Evolutionary conservation across 108 stramenopile genomes (phyloP).

Genomic region (Skeletonema marinoi): DNA sequence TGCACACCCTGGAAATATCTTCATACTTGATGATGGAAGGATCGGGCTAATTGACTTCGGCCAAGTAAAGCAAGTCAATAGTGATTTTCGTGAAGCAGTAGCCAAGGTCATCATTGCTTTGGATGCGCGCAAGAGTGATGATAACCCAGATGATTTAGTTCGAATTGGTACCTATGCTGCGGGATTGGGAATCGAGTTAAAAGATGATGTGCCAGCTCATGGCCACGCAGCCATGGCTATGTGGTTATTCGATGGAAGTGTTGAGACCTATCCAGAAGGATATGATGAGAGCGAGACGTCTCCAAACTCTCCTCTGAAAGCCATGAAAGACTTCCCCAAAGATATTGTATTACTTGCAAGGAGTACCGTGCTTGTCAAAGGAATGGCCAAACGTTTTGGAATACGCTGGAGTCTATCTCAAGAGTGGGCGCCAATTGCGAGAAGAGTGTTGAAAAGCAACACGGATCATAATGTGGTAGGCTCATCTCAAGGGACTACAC

Average conservation of each 20-base stretch:
- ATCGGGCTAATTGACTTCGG: conserved; percentile 96
- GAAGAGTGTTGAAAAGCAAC: conserved; percentile 44
- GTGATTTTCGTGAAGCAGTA: conserved; percentile 76
- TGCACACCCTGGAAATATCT: conserved; percentile 85
- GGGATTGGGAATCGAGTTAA: conserved; percentile 85
- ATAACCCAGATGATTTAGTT: conserved; percentile 67
- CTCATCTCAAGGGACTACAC: no score
- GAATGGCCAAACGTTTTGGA: conserved; percentile 77
- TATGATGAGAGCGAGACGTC: conserved; percentile 84
- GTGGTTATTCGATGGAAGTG: conserved; percentile 91
- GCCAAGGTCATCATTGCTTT: conserved; percentile 90
- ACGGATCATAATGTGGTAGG: no score
- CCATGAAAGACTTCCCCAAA: conserved; percentile 89
- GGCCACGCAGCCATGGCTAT: conserved; percentile 87
- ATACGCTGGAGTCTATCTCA: conserved; percentile 87
- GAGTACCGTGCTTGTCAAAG: conserved; percentile 92
- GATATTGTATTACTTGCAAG: conserved; percentile 94
- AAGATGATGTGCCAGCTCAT: conserved; percentile 69
- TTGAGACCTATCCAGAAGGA: conserved; percentile 82
- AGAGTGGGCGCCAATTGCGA: conserved; percentile 84
- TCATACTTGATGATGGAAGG: conserved; percentile 87
- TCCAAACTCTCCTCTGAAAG: conserved; percentile 89
- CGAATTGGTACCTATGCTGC: conserved; percentile 72
- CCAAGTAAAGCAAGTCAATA: conserved; percentile 90
- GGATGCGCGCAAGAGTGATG: conserved; percentile 73